Conservation (phyloP, 1,139 yeast genomes). For the Casaregolazyma suthepensis region DNA sequence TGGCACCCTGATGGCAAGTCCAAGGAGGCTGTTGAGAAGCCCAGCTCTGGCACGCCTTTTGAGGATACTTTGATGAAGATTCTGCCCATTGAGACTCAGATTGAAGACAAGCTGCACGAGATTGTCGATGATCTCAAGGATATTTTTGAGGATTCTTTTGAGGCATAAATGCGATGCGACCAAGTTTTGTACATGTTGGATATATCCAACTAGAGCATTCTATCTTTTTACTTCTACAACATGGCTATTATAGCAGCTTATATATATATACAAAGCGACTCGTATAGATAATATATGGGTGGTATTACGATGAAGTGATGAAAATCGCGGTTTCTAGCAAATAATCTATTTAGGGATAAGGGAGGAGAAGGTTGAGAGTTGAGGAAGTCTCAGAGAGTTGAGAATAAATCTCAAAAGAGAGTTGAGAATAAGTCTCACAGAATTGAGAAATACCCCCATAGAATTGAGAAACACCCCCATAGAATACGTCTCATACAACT, state of each 20-base stretch:
- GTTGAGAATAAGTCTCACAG: too few species aligned
- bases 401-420: too few species aligned
- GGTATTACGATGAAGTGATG: too few species aligned
- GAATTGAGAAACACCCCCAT: too few species aligned
- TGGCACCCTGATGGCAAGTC: slow-evolving; percentile 38
- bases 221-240: background rate
- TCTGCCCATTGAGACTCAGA: slow-evolving; percentile 22
- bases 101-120: slow-evolving; percentile 13
- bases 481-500: too few species aligned
- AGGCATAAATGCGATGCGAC: slow-evolving; percentile 19
- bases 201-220: background rate
- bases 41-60: background rate
- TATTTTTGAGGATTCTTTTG: slow-evolving; percentile 20
- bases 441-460: too few species aligned
- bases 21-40: slow-evolving; percentile 8
- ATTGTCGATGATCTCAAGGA: slow-evolving; percentile 20
- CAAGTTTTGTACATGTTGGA: slow-evolving; percentile 17
- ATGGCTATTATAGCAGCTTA: background rate
- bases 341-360: too few species aligned
- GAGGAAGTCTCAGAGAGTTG: too few species aligned
- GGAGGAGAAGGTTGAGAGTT: too few species aligned
- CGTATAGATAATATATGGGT: background rate
- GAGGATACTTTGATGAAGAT: slow-evolving; percentile 18
- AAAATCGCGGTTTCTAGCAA: too few species aligned
- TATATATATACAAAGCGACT: background rate